These are phyloP conservation scores for Tricholoma terreum DNA, from an alignment of 768 basidiomycete species.

Conservation along the genomic window DNA sequence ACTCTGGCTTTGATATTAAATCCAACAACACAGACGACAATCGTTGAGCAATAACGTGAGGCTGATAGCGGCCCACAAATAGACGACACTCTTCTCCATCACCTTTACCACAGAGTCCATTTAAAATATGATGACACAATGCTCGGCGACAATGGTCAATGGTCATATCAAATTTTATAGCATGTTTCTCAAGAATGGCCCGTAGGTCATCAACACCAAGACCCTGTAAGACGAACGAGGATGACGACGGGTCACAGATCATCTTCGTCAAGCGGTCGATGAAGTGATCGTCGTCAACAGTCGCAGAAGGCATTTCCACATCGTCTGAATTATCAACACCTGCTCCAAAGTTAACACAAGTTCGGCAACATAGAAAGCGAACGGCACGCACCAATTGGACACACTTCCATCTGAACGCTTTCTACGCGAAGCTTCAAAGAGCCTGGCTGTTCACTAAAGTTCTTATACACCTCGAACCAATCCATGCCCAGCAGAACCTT, in stretches of 20 bases:
- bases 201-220: background rate
- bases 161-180: background rate
- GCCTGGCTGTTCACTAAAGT: background rate
- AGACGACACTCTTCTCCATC: too few species aligned
- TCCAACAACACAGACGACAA: too few species aligned
- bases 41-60: too few species aligned
- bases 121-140: background rate
- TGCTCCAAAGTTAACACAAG: background rate
- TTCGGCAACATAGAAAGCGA: background rate
- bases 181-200: background rate
- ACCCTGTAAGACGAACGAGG: background rate
- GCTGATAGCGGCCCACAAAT: too few species aligned
- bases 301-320: background rate
- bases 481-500: background rate
- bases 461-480: background rate
- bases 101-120: too few species aligned
- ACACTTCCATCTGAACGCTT: background rate
- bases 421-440: background rate
- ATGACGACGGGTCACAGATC: background rate
- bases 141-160: background rate
- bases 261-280: background rate
- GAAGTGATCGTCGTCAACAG: background rate
- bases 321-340: background rate
- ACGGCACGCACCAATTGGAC: background rate
- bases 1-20: too few species aligned